These are phyloP conservation scores for Selenicereus undatus DNA, from an alignment of 148 eudicot species.

Conservation along the genomic window DNA sequence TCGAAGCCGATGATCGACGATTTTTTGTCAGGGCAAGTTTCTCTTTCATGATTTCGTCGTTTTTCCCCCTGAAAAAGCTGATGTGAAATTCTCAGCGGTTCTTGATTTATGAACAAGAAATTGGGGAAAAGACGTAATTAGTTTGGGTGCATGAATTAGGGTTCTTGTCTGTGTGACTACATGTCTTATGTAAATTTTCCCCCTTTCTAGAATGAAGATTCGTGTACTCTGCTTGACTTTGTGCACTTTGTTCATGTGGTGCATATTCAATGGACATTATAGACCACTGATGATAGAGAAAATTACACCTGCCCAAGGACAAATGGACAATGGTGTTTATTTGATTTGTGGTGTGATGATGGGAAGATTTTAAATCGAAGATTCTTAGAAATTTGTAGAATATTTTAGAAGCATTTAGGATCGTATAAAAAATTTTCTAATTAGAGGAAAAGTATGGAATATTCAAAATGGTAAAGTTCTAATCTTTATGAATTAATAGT, in stretches of 20 bases:
- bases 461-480: too few relatives aligned
- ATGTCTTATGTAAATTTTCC: not conserved
- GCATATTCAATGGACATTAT: not conserved
- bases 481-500: too few relatives aligned
- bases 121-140: not conserved
- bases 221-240: not conserved
- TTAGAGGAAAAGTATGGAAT: too few relatives aligned
- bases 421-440: too few relatives aligned
- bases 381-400: not conserved
- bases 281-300: not conserved
- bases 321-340: too few relatives aligned
- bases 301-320: too few relatives aligned
- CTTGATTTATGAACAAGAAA: too few relatives aligned
- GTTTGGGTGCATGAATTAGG: slow-evolving; percentile 5
- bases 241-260: not conserved
- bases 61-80: not conserved
- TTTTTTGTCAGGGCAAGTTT: not conserved
- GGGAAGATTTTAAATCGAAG: not conserved
- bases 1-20: not conserved
- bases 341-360: too few relatives aligned
- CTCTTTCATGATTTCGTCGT: not conserved
- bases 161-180: not conserved
- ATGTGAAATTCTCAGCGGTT: not conserved
- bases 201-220: not conserved
- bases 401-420: too few relatives aligned